Percentiles rank a stretch among this genome's conserved stretches.
Evolutionary conservation across 1,284 basidiomycete species (phyloP).

Genomic region (Amylostereum areolatum): DNA sequence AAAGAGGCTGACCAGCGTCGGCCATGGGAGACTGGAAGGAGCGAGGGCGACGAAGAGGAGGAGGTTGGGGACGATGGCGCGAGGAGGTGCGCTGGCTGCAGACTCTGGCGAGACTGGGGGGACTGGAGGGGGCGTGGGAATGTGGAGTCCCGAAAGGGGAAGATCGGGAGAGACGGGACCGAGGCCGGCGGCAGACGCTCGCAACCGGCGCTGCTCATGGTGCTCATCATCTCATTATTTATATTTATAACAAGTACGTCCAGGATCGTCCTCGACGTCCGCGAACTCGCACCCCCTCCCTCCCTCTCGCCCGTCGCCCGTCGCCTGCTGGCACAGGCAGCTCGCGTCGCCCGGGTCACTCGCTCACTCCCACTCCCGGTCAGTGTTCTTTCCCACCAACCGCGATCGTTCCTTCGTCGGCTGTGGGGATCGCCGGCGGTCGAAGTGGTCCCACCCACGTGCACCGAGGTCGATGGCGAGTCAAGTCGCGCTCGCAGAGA

Average conservation of each 20-base stretch:
- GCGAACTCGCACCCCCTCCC: not conserved
- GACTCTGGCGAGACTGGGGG: no score
- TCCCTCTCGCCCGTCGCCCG: not conserved
- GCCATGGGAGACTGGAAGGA: slow-evolving; percentile 18
- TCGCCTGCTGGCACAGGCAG: no score
- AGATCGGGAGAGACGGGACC: not conserved
- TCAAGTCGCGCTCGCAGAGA: no score
- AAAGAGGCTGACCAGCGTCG: slow-evolving; percentile 21
- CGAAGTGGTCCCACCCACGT: no score
- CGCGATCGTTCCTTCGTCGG: no score
- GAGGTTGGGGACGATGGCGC: not conserved
- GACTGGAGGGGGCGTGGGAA: not conserved
- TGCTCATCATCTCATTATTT: not conserved
- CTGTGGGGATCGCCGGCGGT: no score
- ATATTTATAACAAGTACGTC: not conserved
- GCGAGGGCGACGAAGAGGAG: not conserved
- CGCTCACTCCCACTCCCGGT: no score
- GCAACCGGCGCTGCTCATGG: not conserved
- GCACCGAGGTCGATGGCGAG: no score
- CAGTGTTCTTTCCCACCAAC: no score
- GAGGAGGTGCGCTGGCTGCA: not conserved
- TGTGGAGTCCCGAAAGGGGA: not conserved
- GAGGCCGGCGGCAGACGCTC: not conserved
- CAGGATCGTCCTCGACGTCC: not conserved
- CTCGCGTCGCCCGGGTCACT: no score